Base-by-base conservation (phyloP, 345 rosid species). In the Abelmoschus esculentus region DNA sequence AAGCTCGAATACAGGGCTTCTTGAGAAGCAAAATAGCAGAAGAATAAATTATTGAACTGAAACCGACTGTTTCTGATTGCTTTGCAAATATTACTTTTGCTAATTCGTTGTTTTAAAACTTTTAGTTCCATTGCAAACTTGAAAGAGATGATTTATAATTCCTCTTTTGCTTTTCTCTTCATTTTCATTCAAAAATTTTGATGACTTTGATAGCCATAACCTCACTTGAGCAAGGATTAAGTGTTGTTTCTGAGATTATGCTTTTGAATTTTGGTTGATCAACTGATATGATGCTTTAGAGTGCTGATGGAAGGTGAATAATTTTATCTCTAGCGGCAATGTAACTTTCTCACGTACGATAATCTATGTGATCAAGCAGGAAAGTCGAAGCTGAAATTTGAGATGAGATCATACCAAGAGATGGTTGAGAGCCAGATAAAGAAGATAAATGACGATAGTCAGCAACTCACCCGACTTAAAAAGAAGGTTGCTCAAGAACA, bases 301-400 rank as follows among this genome's bases (percentile, higher is more conserved):
- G 28, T n/a, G 70, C 29, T 49, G 58, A 26, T 66, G 70, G 44
- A 66, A 49, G 58, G 22, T 29, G 26, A 40, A 49, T 15, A 29
- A 1, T 49, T 67, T 18, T 4, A 0, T 34, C 38, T 47, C 4
- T 46, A 46, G 4, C 47, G 69, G 32, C 61, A 32, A 38, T 58
- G 36, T 22, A 70, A 14, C 58, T 70, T 26, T 62, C 59, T 61
- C 19, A 32, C 22, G 14, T 72, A 36, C 7, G 55, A 36, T 12
- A 47, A 17, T 71, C 44, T 63, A 36, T 64, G 70, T 28, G 13
- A 42, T 31, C 19, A 38, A 63, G 29, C 57, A 80, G 86, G 83
- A 19, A 80, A 67, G 61, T 55, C 77, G 0, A 78, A 61, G 73
- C 76, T 83, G 68, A 80, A 75, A 71, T 80, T 61, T 71, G 86